Evolutionary conservation across 768 basidiomycete species (phyloP).

Genomic region (Suillus luteus): DNA sequence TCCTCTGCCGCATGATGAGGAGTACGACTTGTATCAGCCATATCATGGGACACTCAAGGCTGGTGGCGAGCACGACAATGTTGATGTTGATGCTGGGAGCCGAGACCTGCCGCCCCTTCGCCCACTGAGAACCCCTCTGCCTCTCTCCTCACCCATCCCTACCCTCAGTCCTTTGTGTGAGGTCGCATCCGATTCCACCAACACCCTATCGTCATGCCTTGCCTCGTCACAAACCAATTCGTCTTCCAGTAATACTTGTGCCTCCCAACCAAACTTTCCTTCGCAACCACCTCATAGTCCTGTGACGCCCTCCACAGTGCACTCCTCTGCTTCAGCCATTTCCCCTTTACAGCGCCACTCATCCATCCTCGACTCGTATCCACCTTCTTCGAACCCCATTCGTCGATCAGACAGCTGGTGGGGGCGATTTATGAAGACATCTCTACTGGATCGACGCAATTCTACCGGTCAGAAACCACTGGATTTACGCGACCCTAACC

Average conservation of each 20-base stretch:
- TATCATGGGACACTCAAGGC: slow-evolving; percentile 18
- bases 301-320: slow-evolving; percentile 24
- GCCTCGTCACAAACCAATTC: slow-evolving; percentile 27
- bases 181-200: slow-evolving; percentile 27
- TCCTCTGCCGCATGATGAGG: slow-evolving; percentile 21
- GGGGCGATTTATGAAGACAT: slow-evolving; percentile 67
- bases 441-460: slow-evolving; percentile 58
- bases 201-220: slow-evolving; percentile 28
- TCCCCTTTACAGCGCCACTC: slow-evolving; percentile 37
- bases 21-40: slow-evolving; percentile 19
- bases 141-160: slow-evolving; percentile 25
- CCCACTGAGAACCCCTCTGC: slow-evolving; percentile 17
- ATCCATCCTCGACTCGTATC: slow-evolving; percentile 44
- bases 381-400: slow-evolving; percentile 48
- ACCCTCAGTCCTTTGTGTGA: slow-evolving; percentile 38
- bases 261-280: slow-evolving; percentile 12
- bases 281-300: slow-evolving; percentile 28
- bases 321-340: slow-evolving; percentile 33
- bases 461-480: slow-evolving; percentile 40
- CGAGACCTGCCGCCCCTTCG: slow-evolving; percentile 21
- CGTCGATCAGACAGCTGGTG: slow-evolving; percentile 79
- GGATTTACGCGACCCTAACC: slow-evolving; percentile 81
- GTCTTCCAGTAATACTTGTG: slow-evolving; percentile 27
- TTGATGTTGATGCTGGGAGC: slow-evolving; percentile 14
- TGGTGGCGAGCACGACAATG: slow-evolving; percentile 24